Evolutionary conservation across 1,139 yeast species (phyloP).

Genomic region (Pichia sp.): DNA sequence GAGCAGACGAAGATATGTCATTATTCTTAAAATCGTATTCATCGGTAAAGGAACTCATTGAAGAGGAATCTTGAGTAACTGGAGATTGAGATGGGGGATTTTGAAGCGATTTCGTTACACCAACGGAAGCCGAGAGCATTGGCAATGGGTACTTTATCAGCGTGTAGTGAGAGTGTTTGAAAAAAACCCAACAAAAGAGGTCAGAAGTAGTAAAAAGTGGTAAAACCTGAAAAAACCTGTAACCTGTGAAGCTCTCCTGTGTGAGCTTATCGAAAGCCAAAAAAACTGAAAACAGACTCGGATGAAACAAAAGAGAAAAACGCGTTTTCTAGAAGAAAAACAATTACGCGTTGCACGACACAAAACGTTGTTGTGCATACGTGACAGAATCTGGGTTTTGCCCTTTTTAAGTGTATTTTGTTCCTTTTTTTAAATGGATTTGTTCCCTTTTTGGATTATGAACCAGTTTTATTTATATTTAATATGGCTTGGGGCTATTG

Average conservation of each 20-base stretch:
- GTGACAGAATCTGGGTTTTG: neutral
- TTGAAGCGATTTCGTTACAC: neutral
- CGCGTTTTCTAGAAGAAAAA: neutral
- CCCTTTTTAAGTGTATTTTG: neutral
- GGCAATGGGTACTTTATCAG: neutral
- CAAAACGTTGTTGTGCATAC: neutral
- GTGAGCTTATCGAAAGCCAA: neutral
- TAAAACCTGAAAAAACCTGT: neutral
- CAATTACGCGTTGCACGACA: neutral
- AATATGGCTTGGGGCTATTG: no score
- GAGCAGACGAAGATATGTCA: conserved; percentile 31
- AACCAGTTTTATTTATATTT: no score
- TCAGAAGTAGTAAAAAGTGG: neutral
- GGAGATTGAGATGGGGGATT: conserved; percentile 1
- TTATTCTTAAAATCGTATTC: conserved; percentile 28
- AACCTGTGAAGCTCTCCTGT: neutral
- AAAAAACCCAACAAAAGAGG: no score
- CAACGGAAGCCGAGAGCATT: neutral
- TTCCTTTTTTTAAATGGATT: neutral
- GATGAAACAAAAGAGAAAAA: neutral
- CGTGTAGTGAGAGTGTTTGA: neutral
- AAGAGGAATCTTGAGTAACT: conserved; percentile 24
- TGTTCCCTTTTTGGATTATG: neutral
- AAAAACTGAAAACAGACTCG: no score
- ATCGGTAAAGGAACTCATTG: conserved; percentile 26